Evolutionary conservation across 1,284 basidiomycete species (phyloP), one percentile per base, ranked within the genome.

Genomic region (Coniferiporia weirii): DNA sequence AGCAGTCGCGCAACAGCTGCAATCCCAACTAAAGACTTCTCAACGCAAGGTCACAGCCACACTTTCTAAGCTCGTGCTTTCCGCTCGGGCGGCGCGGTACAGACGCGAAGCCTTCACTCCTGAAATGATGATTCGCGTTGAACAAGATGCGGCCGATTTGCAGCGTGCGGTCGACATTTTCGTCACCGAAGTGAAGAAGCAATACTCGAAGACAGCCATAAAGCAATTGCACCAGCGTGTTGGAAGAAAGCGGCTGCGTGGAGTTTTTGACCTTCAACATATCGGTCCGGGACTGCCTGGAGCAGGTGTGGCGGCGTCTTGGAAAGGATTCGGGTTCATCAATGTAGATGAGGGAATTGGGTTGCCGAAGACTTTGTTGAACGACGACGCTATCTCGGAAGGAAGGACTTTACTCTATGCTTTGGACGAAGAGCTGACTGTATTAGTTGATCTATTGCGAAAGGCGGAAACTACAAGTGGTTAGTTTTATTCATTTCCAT

Each of bases 301-400:
- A 17, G 85, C 83, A 10, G 89, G 89, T 7, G 74, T 77, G 56
- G 87, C 77, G 32, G 88, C 78, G 5, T 73, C 74, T 27, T 91
- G 89, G 89, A 88, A 81, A 66, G 90, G 89, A n/a, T 87, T 89
- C 64, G 89, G 89, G 32, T 91, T 84, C 77, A 79, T 88, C 38
- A 75, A 80, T 20, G 68, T 79, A 32, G 77, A 79, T 47, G 79
- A 81, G 34, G 75, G 75, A 8, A 72, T 73, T 17, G 75, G 78
- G 32, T 70, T 76, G 38, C 82, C 85, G 4, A 73, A 76, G 63
- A 78, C 73, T 52, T 66, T 76, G 12, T 71, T 91, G 53, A 73
- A 74, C 32, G 70, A 76, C 7, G 81, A 83, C 36, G 75, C 80
- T 32, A 74, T 87, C 36, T 71, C 72, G 10, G 83, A 88, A 63